These are phyloP conservation scores for Podila horticola DNA, from an alignment of 192 early-diverging fungal species.

Conservation along the genomic window DNA sequence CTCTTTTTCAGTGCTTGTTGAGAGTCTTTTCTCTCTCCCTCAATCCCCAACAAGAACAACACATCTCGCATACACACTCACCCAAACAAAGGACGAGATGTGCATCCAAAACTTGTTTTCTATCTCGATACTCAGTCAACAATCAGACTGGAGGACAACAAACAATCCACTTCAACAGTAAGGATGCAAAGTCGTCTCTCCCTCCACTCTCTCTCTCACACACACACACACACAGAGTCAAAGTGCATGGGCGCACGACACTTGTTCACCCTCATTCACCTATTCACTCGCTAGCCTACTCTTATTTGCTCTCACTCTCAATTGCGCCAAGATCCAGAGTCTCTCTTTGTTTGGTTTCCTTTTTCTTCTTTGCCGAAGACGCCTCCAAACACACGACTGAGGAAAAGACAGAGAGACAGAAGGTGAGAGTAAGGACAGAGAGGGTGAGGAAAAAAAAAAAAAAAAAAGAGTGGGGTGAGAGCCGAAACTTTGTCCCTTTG, in stretches of 20 bases:
- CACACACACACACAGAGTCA: not conserved
- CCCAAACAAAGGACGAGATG: not conserved
- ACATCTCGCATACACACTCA: not conserved
- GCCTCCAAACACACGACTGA: too few species aligned
- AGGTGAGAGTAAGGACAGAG: not conserved
- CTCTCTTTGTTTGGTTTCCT: not conserved
- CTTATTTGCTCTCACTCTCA: not conserved
- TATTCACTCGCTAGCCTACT: not conserved
- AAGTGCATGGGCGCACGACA: too few species aligned
- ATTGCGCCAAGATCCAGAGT: not conserved
- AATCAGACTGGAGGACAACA: not conserved
- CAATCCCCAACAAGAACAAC: not conserved
- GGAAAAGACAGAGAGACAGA: not conserved
- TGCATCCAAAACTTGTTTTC: too few species aligned
- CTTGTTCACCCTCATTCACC: not conserved
- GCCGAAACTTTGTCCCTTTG: not conserved
- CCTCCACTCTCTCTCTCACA: not conserved
- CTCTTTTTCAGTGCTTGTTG: too few species aligned
- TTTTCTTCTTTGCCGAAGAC: not conserved
- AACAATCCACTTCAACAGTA: not conserved
- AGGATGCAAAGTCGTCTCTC: not conserved
- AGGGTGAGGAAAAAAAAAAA: not conserved
- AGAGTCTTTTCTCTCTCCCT: too few species aligned
- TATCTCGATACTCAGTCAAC: not conserved
- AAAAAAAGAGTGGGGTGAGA: constrained; percentile 9